Evolutionary conservation across 208 protist species (phyloP).

Genomic region (Crithidia bombi): DNA sequence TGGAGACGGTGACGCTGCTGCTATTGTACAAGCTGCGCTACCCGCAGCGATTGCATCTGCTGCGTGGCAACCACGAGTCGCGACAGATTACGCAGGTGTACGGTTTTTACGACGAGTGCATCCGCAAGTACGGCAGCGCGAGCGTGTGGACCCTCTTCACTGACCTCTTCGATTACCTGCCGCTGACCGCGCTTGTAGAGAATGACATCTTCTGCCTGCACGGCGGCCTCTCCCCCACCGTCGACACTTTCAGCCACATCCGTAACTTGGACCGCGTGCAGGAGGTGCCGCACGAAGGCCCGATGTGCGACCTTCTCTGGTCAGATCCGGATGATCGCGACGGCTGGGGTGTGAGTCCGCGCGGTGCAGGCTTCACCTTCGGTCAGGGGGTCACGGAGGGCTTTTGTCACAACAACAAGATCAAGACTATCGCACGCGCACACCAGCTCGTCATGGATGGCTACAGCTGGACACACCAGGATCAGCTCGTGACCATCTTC

Average conservation of each 20-base stretch:
- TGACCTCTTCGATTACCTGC: slow-evolving; percentile 98
- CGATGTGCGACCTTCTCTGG: slow-evolving; percentile 99
- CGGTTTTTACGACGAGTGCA: slow-evolving; percentile 99
- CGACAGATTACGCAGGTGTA: slow-evolving; percentile 99
- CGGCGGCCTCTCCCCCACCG: slow-evolving; percentile 94
- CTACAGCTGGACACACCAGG: slow-evolving; percentile 98
- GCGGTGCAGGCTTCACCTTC: slow-evolving; percentile 98
- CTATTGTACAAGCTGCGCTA: slow-evolving; percentile 97
- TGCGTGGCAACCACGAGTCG: slow-evolving; percentile 99
- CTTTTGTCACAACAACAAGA: slow-evolving; percentile 98
- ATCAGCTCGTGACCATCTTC: slow-evolving; percentile 99
- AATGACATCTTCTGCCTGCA: slow-evolving; percentile 98
- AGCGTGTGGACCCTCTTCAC: slow-evolving; percentile 98
- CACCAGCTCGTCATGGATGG: slow-evolving; percentile 99
- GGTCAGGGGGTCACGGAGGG: slow-evolving; percentile 98
- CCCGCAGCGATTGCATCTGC: slow-evolving; percentile 95
- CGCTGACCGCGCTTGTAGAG: slow-evolving; percentile 97
- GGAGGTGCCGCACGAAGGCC: slow-evolving; percentile 99
- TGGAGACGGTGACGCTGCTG: slow-evolving; percentile 94
- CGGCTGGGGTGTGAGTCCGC: slow-evolving; percentile 97
- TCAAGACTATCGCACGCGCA: slow-evolving; percentile 96
- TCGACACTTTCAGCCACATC: slow-evolving; percentile 96
- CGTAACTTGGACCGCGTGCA: slow-evolving; percentile 95
- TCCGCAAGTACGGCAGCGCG: slow-evolving; percentile 97
- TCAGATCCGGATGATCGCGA: slow-evolving; percentile 97